A percentile compares a stretch with the other conserved stretches of the same genome.
Conservation (phyloP, 768 basidiomycete genomes). For the Chalciporus chontae region DNA sequence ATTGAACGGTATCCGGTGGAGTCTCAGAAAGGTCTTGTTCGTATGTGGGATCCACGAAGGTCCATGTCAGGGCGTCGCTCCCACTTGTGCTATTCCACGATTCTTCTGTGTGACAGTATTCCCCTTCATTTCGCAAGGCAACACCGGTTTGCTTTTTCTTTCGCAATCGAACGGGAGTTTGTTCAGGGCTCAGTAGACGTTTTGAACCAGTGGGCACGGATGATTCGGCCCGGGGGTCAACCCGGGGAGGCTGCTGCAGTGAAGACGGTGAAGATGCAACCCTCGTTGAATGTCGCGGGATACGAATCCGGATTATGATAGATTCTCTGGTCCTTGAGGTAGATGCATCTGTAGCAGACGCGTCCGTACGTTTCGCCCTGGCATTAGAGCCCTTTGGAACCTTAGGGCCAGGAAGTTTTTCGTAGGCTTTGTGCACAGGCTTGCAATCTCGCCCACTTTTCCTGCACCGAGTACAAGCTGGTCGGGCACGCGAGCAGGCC, state of each 20-base stretch:
- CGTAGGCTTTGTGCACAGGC: slow-evolving; percentile 8
- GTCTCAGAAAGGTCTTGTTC: neutral
- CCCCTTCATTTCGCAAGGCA: neutral
- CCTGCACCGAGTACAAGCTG: slow-evolving; percentile 25
- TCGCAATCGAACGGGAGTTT: neutral
- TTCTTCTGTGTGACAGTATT: neutral
- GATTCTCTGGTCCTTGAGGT: neutral
- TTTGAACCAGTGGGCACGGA: slow-evolving; percentile 6
- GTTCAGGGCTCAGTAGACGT: slow-evolving; percentile 15
- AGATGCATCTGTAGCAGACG: neutral
- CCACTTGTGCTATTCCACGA: neutral
- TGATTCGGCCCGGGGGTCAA: neutral
- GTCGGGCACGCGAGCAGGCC: slow-evolving; percentile 25
- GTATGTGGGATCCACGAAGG: slow-evolving; percentile 10
- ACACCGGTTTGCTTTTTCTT: slow-evolving; percentile 9
- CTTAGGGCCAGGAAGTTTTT: slow-evolving; percentile 27
- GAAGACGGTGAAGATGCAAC: neutral
- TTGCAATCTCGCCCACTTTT: slow-evolving; percentile 3
- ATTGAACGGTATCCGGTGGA: neutral
- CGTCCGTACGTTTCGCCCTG: neutral
- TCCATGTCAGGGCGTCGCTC: slow-evolving; percentile 14
- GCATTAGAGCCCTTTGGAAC: neutral
- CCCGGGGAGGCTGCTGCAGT: neutral
- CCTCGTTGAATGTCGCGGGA: neutral
- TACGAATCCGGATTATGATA: neutral